Base-by-base conservation (phyloP, 371 early-diverging fungal species). In the Zopfochytrium polystomum region DNA sequence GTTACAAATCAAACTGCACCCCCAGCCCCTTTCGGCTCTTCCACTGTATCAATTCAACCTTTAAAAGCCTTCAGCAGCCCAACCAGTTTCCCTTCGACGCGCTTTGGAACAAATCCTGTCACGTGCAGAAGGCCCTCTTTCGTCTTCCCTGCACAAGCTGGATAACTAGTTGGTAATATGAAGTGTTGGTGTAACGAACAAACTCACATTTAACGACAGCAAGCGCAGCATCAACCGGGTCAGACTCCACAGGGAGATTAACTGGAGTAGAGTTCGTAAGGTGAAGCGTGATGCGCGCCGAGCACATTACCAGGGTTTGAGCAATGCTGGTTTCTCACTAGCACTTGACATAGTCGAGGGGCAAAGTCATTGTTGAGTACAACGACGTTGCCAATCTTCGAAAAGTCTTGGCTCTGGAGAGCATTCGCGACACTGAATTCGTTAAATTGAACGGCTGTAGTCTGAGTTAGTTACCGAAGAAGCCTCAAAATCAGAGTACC, bases 221-320 rank as follows among this genome's bases (percentile, higher is more conserved):
- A 22, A 79, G 52, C 1, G 80, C 77, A 11, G 74, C 75, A 54
- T 79, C 80, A 3, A 77, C 74, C 1, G 76, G 76, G 60, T 79
- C 77, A 2, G 56, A 23, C 26, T 77, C 78, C 15, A 60, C 60
- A 2, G 67, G 62, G 23, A 77, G 51, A 42, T 68, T 51, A 15
- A 66, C 69, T 71, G 26, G 26, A 27, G 43, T 18, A 34, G 38
- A 23, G 38, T 7, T 29, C 23, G 38, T 52, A 35, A 27, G 7
- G n/a, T n/a, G n/a, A n/a, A n/a, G 31, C 13, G 30, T 23, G 31
- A 49, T 2, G 47, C 25, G 11, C 49, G 42, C 29, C 6, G 32
- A 43, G 11, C 38, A 46, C 3, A 33, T 20, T 48, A 59, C 55
- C 64, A 38, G 79, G 79, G 29, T 67, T 69, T n/a, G 34, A 23